Percentiles rank a stretch among this genome's conserved stretches.
These are phyloP conservation scores for Plantago major DNA, from an alignment of 257 asterid genomes.

Conservation along the genomic window DNA sequence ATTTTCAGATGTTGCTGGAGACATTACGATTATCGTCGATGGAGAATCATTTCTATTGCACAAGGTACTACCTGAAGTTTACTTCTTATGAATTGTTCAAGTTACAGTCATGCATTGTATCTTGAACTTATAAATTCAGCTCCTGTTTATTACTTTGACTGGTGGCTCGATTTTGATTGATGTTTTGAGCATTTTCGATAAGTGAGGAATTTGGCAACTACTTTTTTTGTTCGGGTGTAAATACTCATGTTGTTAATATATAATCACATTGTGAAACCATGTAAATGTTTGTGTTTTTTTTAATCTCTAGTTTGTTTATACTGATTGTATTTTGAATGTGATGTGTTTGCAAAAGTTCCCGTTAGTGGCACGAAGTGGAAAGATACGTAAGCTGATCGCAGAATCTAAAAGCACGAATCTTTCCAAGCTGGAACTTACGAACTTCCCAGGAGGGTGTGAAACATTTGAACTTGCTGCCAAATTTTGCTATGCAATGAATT, in stretches of 20 bases:
- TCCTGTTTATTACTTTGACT: too few relatives aligned
- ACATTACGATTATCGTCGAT: constrained; percentile 80
- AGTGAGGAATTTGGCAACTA: background rate
- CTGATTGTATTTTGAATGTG: background rate
- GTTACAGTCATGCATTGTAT: background rate
- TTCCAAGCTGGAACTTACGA: constrained; percentile 40
- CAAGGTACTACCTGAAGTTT: constrained; percentile 38
- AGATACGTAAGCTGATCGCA: constrained; percentile 53
- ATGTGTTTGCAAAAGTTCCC: constrained; percentile 51
- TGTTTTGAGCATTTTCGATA: background rate
- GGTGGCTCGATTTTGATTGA: background rate
- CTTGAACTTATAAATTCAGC: background rate
- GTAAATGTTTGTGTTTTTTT: background rate
- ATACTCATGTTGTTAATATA: too few relatives aligned
- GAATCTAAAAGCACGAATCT: constrained; percentile 40
- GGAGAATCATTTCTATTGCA: constrained; percentile 76
- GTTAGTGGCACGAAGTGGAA: constrained; percentile 62
- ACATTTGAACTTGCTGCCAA: constrained; percentile 66
- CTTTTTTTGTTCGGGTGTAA: too few relatives aligned
- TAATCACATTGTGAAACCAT: background rate
- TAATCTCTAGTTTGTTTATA: background rate
- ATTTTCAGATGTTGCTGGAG: constrained; percentile 91
- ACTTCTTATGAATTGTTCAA: background rate
- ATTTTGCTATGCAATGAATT: constrained; percentile 68
- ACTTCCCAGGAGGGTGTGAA: constrained; percentile 62